Evolutionary conservation across 352 stramenopile species (phyloP), one percentile per base, ranked within the genome.

Genomic region (Pythium brachiatum): DNA sequence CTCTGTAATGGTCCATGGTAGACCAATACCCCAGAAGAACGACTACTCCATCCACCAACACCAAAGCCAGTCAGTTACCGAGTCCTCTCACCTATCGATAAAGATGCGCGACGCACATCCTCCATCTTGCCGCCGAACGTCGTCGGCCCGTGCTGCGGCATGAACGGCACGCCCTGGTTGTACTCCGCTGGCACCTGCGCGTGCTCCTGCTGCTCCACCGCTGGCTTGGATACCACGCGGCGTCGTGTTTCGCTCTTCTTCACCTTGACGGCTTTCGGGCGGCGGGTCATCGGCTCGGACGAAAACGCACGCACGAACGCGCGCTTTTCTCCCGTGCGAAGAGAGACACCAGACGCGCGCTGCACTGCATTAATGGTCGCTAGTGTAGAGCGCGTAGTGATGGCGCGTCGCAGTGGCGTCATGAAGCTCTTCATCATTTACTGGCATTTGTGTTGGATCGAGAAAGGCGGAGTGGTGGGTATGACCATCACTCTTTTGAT

Each of bases 1-100:
- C n/a, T n/a, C n/a, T n/a, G n/a, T n/a, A n/a, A n/a, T n/a, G n/a
- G n/a, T n/a, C n/a, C n/a, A n/a, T n/a, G n/a, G n/a, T n/a, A n/a
- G n/a, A n/a, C 84, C 79, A 80, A 94, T 15, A 90, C 59, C n/a
- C n/a, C n/a, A n/a, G n/a, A n/a, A n/a, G 51, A 94, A 94, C 53
- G 78, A 91, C 84, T 94, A 60, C 27, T n/a, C n/a, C n/a, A n/a
- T n/a, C 57, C 26, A 43, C 16, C 26, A n/a, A n/a, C n/a, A n/a
- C n/a, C n/a, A n/a, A n/a, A n/a, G n/a, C n/a, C n/a, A n/a, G n/a
- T n/a, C n/a, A n/a, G n/a, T n/a, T n/a, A n/a, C n/a, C n/a, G n/a
- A n/a, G n/a, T n/a, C n/a, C n/a, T n/a, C n/a, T n/a, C n/a, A n/a
- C n/a, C n/a, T n/a, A n/a, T n/a, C n/a, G n/a, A n/a, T n/a, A n/a